Percentiles rank a stretch among this genome's conserved stretches.
Conservation (phyloP, 805 yeast genomes). For the Teunomyces lycoperdinae region DNA sequence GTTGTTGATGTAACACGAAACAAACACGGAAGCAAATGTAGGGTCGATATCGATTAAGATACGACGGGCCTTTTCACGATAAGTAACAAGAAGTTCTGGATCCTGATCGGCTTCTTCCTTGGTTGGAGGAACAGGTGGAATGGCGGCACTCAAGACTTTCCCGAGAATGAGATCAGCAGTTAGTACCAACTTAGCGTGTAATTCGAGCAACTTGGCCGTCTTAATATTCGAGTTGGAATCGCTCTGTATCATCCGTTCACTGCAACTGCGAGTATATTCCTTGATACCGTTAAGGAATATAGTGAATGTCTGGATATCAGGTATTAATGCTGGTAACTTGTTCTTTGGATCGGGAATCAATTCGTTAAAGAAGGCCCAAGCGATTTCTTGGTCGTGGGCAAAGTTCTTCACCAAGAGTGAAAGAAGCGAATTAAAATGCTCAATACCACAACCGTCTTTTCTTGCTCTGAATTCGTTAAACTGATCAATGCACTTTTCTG, state of each 20-base stretch:
- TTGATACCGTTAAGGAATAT: constrained; percentile 37
- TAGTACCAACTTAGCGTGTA: constrained; percentile 25
- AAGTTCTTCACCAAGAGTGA: constrained; percentile 34
- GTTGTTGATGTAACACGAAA: constrained; percentile 26
- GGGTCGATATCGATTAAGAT: constrained; percentile 29
- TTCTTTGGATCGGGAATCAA: constrained; percentile 17
- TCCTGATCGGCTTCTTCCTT: constrained; percentile 20
- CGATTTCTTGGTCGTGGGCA: constrained; percentile 27
- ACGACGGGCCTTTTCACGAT: constrained; percentile 15
- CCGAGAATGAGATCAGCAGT: constrained; percentile 27
- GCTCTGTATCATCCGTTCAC: constrained; percentile 13
- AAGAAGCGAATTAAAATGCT: constrained; percentile 38
- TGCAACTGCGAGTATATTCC: constrained; percentile 14
- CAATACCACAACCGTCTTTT: constrained; percentile 15
- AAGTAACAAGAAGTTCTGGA: constrained; percentile 17
- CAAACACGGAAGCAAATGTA: constrained; percentile 28
- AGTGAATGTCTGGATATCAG: constrained; percentile 38
- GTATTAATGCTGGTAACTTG: constrained; percentile 15
- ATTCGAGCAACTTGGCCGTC: constrained; percentile 19
- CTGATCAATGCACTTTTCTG: constrained; percentile 18
- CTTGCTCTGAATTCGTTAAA: constrained; percentile 18
- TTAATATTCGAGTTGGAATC: constrained; percentile 17
- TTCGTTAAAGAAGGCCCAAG: constrained; percentile 37
- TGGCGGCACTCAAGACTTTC: constrained; percentile 26
- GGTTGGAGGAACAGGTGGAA: constrained; percentile 35